These are phyloP conservation scores for Bruguiera hainesii DNA, from an alignment of 441 rosid species.

Conservation along the genomic window DNA sequence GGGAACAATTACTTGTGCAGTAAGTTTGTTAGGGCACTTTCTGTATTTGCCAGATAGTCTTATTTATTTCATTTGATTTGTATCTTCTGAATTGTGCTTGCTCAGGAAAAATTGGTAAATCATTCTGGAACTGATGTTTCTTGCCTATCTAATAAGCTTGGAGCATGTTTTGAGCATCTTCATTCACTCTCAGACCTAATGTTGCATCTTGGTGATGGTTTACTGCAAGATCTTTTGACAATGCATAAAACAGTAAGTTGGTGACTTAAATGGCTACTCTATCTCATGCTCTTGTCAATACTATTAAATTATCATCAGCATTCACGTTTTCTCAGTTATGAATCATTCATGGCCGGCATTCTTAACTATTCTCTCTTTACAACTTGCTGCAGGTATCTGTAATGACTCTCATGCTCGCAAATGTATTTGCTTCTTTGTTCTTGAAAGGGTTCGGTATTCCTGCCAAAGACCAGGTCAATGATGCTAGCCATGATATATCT, in stretches of 20 bases:
- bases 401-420: constrained; percentile 73
- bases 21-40: constrained; percentile 37
- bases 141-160: constrained; percentile 36
- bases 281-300: neutral
- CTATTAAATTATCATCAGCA: neutral
- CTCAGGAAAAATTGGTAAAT: constrained; percentile 57
- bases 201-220: constrained; percentile 52
- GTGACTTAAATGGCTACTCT: neutral
- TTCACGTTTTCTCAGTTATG: neutral
- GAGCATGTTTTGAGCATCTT: constrained; percentile 51
- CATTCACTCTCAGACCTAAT: constrained; percentile 50
- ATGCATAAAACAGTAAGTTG: constrained; percentile 66
- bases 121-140: constrained; percentile 31
- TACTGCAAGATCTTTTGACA: constrained; percentile 70
- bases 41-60: neutral
- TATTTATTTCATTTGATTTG: too few relatives aligned
- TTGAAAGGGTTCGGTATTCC: constrained; percentile 77
- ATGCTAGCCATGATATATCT: constrained; percentile 35
- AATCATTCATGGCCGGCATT: neutral
- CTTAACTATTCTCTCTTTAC: constrained; percentile 4
- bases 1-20: constrained; percentile 46
- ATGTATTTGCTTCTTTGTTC: constrained; percentile 64
- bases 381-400: constrained; percentile 62
- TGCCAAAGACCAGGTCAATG: constrained; percentile 63
- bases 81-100: constrained; percentile 20